Base-by-base conservation (phyloP, 208 protist species). In the Leishmania mexicana region DNA sequence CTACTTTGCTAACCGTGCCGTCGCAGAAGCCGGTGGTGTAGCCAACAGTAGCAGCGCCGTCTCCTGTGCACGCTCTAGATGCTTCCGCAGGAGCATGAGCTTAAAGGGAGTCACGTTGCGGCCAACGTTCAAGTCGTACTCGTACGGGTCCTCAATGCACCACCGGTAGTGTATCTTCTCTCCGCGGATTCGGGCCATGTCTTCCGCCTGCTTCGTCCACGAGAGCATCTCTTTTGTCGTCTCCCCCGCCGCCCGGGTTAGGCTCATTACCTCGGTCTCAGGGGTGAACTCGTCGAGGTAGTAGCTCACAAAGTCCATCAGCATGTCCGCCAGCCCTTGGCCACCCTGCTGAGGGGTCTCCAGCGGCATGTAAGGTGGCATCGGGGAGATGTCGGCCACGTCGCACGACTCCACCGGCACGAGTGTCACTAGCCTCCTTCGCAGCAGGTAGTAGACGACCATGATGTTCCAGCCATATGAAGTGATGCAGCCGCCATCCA, bases 101-200 rank as follows among this genome's bases (percentile, higher is more conserved):
- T 97, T 98, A 49, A 98, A 91, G 57, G 94, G 88, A n/a, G 93
- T 96, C 35, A 98, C 92, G 76, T 95, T 88, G 31, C 95, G 91
- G 8, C 94, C 95, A 10, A 98, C 94, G 58, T 97, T 98, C 42
- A 98, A 78, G 80, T 97, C 94, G 38, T 93, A 76, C 87, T 98
- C 95, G 78, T 95, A 98, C 19, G 95, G 95, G 81, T 98, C 95
- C 84, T 98, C 95, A 75, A 98, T 97, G 85, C 95, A 98, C 88
- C 92, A 94, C 42, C 92, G 93, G 72, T 96, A 98, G 83, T 94
- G 81, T 24, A 92, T 73, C 76, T 96, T 96, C 83, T 96, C 95
- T 2, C 89, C 91, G 19, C 89, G 87, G 62, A 94, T 94, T 54
- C 92, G 89, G 8, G 84, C 89, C 87, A 89, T 83, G 76, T 98